Conservation (phyloP, 1,139 yeast genomes). For the Protomyces macrosporus region DNA sequence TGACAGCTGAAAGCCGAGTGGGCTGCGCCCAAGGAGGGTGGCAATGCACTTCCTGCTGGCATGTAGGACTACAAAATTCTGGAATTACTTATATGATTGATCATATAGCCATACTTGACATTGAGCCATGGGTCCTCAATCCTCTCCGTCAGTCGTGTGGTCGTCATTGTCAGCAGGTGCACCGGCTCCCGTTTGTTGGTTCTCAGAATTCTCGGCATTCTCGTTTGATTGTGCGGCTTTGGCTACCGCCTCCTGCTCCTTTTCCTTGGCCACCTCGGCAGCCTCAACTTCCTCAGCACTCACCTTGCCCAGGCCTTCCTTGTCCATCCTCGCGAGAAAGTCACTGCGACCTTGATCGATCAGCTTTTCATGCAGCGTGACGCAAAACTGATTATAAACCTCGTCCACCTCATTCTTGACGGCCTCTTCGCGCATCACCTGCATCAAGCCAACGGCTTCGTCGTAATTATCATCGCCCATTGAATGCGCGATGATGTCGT, state of each 20-base stretch:
- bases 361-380: background rate
- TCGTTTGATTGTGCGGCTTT: too few relatives aligned
- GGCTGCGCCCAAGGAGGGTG: background rate
- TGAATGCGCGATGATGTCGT: slow-evolving; percentile 6
- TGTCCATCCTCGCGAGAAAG: background rate
- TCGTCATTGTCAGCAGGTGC: background rate
- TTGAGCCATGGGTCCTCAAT: background rate
- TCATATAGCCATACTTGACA: too few relatives aligned
- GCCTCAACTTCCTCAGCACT: background rate
- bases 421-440: slow-evolving; percentile 26
- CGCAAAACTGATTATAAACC: slow-evolving; percentile 27
- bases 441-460: slow-evolving; percentile 8
- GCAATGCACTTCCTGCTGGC: background rate
- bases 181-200: background rate
- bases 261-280: background rate
- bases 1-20: background rate
- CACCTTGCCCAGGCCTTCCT: background rate
- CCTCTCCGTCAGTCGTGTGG: background rate
- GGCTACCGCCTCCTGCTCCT: background rate
- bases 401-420: slow-evolving; percentile 29
- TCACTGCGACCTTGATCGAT: slow-evolving; percentile 6
- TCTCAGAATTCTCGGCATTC: background rate
- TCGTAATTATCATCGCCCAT: slow-evolving; percentile 7
- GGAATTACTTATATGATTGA: background rate
- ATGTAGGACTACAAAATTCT: background rate